Evolutionary conservation across 805 yeast genomes (phyloP).

Genomic region (Kazachstania taianensis): DNA sequence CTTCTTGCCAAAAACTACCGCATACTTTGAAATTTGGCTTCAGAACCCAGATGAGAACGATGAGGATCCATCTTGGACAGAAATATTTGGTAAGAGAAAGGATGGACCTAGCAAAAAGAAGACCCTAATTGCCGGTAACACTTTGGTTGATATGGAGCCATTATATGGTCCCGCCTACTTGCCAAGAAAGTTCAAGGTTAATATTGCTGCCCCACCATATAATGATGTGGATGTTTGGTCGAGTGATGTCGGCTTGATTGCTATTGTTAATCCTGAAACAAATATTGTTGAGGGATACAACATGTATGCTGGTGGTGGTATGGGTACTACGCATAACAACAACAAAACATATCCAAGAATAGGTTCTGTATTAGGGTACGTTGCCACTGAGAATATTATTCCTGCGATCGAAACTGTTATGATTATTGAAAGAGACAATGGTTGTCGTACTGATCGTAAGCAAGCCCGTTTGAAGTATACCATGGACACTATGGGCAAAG

Average conservation of each 20-base stretch:
- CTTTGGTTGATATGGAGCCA: slow-evolving; percentile 77
- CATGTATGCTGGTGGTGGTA: slow-evolving; percentile 93
- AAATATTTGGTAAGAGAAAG: slow-evolving; percentile 54
- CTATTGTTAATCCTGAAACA: slow-evolving; percentile 60
- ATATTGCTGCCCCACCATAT: slow-evolving; percentile 89
- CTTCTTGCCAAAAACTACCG: slow-evolving; percentile 82
- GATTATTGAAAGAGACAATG: slow-evolving; percentile 89
- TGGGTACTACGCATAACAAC: slow-evolving; percentile 97
- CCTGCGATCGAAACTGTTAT: slow-evolving; percentile 82
- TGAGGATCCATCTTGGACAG: slow-evolving; percentile 49
- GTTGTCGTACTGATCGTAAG: slow-evolving; percentile 93
- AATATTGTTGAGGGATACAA: slow-evolving; percentile 68
- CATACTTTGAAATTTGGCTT: slow-evolving; percentile 95
- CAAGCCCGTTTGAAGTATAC: slow-evolving; percentile 97
- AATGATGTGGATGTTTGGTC: slow-evolving; percentile 96
- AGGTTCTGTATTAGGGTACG: slow-evolving; percentile 78
- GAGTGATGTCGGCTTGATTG: slow-evolving; percentile 86
- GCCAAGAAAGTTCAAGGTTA: slow-evolving; percentile 93
- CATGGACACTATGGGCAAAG: slow-evolving; percentile 87
- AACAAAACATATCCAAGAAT: slow-evolving; percentile 93
- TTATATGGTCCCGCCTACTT: slow-evolving; percentile 75
- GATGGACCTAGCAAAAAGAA: slow-evolving; percentile 76
- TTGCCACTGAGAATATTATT: slow-evolving; percentile 54
- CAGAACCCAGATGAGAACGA: slow-evolving; percentile 74
- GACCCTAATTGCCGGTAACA: slow-evolving; percentile 77